Evolutionary conservation across 2,329 filamentous ascomycete genomes (phyloP), one percentile per base, ranked within the genome.

Genomic region (Pseudophaeomoniella oleicola): DNA sequence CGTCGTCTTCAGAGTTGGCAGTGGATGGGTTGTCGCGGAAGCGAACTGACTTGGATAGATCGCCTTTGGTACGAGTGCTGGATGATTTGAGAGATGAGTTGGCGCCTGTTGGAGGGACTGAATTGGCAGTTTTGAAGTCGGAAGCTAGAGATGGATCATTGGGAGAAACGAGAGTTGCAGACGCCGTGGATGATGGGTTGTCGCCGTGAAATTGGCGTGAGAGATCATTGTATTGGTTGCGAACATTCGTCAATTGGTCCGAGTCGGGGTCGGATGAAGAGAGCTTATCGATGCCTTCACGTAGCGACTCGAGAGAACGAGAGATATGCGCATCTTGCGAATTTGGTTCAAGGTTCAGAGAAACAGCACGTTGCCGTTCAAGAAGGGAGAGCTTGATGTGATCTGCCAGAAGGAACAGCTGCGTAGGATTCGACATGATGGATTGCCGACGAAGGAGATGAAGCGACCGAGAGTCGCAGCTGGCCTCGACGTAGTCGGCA

Each of bases 381-480:
- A 96, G 76, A 12, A 98, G 71, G 11, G 87, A 94, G 42, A 96
- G 75, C 62, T 96, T 94, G 68, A 96, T 83, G 60, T 96, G 88
- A 63, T 98, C 90, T 51, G 87, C 85, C 39, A 96, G 75, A 37
- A 96, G 79, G 56, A 87, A 85, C 47, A 96, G 78, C 59, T 94
- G 87, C 11, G 70, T 69, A 35, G 73, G 66, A 47, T 69, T 73
- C 41, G 66, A 54, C 61, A 65, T 67, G 17, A 51, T 54, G 49
- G 56, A 36, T 19, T 16, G 33, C 16, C 37, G 19, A 42, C 33
- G 18, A 29, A 29, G 27, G 41, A 17, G 32, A 34, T 16, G 18
- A 5, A 16, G 17, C 6, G 15, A 36, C 38, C 27, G 35, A 32
- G 2, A 5, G 19, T 19, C 12, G 31, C n/a, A n/a, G n/a, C n/a